phyloP scores from a whole-genome alignment of 2,329 filamentous ascomycete genomes.

The Fusarium albidum region DNA sequence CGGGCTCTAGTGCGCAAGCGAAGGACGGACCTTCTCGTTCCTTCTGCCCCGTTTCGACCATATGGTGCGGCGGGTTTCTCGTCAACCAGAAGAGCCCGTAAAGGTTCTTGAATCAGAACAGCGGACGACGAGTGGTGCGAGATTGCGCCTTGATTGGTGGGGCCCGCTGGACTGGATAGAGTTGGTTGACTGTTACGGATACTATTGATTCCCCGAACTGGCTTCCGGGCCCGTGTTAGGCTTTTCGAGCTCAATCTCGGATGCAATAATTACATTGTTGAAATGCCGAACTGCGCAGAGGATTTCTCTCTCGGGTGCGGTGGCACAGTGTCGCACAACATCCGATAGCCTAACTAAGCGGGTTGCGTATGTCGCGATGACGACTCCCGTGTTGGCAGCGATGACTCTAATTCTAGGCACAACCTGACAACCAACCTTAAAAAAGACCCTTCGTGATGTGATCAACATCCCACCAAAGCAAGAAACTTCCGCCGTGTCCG shows the following conservation, averaged over 20 bases:
- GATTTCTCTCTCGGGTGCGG: no score
- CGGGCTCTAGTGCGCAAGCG: constrained; percentile 6
- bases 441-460: constrained; percentile 7
- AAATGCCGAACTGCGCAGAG: no score
- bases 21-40: constrained; percentile 25
- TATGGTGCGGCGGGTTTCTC: constrained; percentile 15
- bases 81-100: constrained; percentile 5
- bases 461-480: constrained; percentile 12
- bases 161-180: neutral
- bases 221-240: constrained; percentile 6
- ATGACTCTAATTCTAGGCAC: constrained; percentile 1
- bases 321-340: no score
- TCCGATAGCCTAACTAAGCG: no score
- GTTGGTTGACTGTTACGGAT: neutral
- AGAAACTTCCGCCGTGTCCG: constrained; percentile 1
- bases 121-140: neutral
- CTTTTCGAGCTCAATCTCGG: neutral
- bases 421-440: neutral
- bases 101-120: neutral
- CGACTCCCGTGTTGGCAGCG: neutral
- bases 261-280: no score
- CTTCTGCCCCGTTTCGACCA: constrained; percentile 28
- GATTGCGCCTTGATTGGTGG: constrained; percentile 9
- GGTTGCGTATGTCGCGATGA: no score
- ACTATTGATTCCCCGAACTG: neutral